Percentiles rank a stretch among this genome's conserved stretches.
phyloP scores from a whole-genome alignment of 495 filamentous ascomycete genomes.

The Aspergillus saccharolyticus region DNA sequence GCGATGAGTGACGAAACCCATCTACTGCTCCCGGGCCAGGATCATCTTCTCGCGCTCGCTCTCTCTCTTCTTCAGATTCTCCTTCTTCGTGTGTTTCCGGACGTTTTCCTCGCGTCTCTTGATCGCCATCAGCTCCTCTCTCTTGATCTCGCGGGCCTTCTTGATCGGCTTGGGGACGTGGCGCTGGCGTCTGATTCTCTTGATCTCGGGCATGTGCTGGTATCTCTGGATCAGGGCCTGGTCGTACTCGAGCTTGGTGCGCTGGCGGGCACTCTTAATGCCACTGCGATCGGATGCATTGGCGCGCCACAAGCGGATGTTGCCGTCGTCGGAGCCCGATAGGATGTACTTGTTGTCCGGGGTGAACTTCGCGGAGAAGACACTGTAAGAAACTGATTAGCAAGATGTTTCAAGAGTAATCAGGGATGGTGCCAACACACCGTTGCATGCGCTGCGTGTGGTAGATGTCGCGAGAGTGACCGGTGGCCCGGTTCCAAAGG shows the following conservation, averaged over 20 bases:
- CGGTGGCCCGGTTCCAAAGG: conserved; percentile 72
- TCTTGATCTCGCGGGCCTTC: conserved; percentile 97
- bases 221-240: conserved; percentile 78
- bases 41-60: conserved; percentile 93
- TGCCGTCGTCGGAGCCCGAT: conserved; percentile 87
- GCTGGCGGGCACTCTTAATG: conserved; percentile 75
- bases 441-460: conserved; percentile 97
- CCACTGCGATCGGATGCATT: conserved; percentile 81
- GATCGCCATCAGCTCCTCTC: conserved; percentile 76
- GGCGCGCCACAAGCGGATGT: conserved; percentile 85
- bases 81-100: conserved; percentile 81
- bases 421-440: conserved; percentile 20
- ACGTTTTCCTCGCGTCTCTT: conserved; percentile 93
- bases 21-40: conserved; percentile 67
- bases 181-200: conserved; percentile 81
- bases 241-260: conserved; percentile 89
- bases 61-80: conserved; percentile 59
- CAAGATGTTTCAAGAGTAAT: background rate
- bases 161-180: conserved; percentile 92
- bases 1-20: background rate
- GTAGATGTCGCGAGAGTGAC: conserved; percentile 88
- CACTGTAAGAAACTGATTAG: conserved; percentile 34
- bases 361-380: conserved; percentile 81
- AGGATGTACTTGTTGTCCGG: conserved; percentile 86
- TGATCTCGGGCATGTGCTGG: conserved; percentile 93